Evolutionary conservation across 192 early-diverging fungal genomes (phyloP), one percentile per base, ranked within the genome.

Genomic region (Entomortierella lignicola): DNA sequence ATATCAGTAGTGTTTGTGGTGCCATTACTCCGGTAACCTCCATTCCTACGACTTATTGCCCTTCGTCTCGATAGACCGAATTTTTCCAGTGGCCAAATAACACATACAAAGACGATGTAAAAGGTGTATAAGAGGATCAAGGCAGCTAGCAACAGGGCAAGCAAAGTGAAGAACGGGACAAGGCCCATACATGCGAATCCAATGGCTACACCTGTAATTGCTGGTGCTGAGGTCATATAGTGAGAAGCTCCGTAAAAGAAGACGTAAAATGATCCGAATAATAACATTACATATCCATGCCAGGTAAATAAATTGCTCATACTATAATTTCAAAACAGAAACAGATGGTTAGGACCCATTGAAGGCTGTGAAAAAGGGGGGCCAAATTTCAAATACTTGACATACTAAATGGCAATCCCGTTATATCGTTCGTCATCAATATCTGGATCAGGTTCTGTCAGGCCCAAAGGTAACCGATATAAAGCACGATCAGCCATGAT

Each of bases 341-440:
- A 41, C 20, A 8, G 32, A 54, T 15, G 27, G 4, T 8, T 44
- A 18, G n/a, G 21, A 31, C 17, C 39, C 30, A n/a, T n/a, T n/a
- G n/a, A n/a, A n/a, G n/a, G n/a, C n/a, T n/a, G n/a, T n/a, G n/a
- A n/a, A n/a, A n/a, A n/a, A n/a, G n/a, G n/a, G n/a, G n/a, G n/a
- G n/a, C n/a, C n/a, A n/a, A n/a, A n/a, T n/a, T n/a, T n/a, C n/a
- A n/a, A n/a, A n/a, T n/a, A n/a, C n/a, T n/a, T n/a, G n/a, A 77
- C 74, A 21, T 64, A 77, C 74, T 77, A 77, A 11, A 69, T 77
- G 23, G 74, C 74, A 12, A 77, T 30, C 5, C 66, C 61, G 21
- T 77, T 77, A 31, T 77, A 61, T 21, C 74, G 74, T 23, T 77
- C 74, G 2, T 77, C 74, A 29, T 77, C 74, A 69, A 77, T 77